Base-by-base conservation (phyloP, 306 rosid genomes). In the Nissolia schottii region DNA sequence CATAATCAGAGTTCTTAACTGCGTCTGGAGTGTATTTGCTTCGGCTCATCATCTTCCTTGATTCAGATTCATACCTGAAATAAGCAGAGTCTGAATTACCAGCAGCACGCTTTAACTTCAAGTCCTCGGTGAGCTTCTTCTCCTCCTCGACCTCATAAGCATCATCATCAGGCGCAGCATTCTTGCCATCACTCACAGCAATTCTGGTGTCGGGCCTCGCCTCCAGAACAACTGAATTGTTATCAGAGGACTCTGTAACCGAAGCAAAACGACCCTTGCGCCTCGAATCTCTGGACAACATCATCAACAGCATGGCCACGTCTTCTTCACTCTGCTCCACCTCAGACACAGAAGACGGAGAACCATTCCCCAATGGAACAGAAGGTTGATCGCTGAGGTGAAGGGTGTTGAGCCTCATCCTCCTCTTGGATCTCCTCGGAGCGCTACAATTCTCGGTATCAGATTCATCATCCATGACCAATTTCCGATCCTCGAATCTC, bases 231-330 rank as follows among this genome's bases (percentile, higher is more conserved):
- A 87, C 79, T 1, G 96, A 87, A 56, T 85, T 81, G 82, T 85
- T 85, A 64, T 87, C 85, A 14, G 87, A 88, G 82, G 90, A 88
- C 10, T 89, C 91, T 6, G 80, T 74, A 38, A 73, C 76, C 2
- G 86, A 79, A 78, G 69, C 74, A 68, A 82, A 71, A 62, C 81
- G 80, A 76, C 76, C 73, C 80, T 28, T 85, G 23, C 35, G 48
- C 55, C 83, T 79, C 34, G 77, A 74, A 77, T 85, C 93, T 74
- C 74, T 82, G 20, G 98, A 93, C 82, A 93, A 53, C 75, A 89
- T 41, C 81, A 93, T 87, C 87, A 93, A 85, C 64, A 90, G 76
- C 77, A 38, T 75, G 41, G 96, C 97, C 29, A 83, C 96, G 73
- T 90, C 92, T 74, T 84, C 84, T 48, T 79, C 88, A 27, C 85